A percentile compares a stretch with the other conserved stretches of the same genome.
Conservation (phyloP, 169 alveolate species). For the Eimeria sp. region DNA sequence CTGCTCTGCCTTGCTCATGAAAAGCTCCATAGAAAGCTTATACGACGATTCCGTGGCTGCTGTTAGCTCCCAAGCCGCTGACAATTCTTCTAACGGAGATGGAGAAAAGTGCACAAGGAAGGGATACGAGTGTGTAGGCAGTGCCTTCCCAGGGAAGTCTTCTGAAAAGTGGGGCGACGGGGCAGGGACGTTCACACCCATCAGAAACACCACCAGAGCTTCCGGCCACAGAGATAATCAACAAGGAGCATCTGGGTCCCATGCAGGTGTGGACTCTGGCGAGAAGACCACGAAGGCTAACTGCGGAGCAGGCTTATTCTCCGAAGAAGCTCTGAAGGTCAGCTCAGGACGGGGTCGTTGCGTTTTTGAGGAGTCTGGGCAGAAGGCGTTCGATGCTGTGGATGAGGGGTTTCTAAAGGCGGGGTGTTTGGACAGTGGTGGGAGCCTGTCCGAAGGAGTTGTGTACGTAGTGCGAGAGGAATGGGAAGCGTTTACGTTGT, state of each 20-base stretch:
- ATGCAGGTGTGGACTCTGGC: not conserved
- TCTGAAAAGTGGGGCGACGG: not conserved
- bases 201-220: not conserved
- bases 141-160: not conserved
- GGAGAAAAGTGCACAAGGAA: not conserved
- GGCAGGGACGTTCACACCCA: not conserved
- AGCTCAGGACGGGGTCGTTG: not conserved
- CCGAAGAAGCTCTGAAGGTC: not conserved
- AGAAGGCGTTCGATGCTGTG: not conserved
- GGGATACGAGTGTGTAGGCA: not conserved
- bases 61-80: not conserved
- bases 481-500: conserved; percentile 31
- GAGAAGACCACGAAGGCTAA: not conserved
- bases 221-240: not conserved
- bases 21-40: conserved; percentile 34
- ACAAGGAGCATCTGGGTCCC: too few species aligned
- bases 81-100: not conserved
- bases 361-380: conserved; percentile 5
- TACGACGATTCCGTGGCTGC: conserved; percentile 41
- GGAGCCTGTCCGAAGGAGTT: not conserved
- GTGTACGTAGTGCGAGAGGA: conserved; percentile 39
- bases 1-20: conserved; percentile 15
- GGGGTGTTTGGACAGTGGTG: not conserved
- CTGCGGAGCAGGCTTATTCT: not conserved
- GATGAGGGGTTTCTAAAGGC: not conserved